These are phyloP conservation scores for Letharia lupina DNA, from an alignment of 495 filamentous ascomycete genomes.

Conservation along the genomic window DNA sequence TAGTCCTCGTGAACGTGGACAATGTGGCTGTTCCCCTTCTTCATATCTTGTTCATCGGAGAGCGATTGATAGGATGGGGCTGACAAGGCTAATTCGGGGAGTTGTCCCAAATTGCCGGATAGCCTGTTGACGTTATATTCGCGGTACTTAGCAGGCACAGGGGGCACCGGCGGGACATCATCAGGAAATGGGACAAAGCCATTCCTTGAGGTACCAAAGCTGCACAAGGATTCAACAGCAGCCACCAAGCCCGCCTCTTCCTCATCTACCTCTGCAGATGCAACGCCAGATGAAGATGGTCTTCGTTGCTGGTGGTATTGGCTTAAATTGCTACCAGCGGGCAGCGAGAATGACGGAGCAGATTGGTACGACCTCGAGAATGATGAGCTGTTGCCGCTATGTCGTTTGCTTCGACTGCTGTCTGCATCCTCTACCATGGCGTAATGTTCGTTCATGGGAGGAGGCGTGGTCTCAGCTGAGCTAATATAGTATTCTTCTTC, in stretches of 20 bases:
- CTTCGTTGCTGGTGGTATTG: constrained; percentile 49
- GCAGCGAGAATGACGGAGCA: constrained; percentile 48
- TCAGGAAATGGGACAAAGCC: constrained; percentile 60
- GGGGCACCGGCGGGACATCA: constrained; percentile 80
- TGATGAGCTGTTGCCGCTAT: constrained; percentile 55
- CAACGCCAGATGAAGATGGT: constrained; percentile 52
- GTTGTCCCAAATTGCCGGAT: constrained; percentile 30
- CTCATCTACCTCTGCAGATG: constrained; percentile 56
- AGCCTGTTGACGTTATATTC: constrained; percentile 37
- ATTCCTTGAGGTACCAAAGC: constrained; percentile 72
- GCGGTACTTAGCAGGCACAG: constrained; percentile 63
- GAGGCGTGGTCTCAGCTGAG: constrained; percentile 49
- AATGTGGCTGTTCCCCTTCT: constrained; percentile 33
- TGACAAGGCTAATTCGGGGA: constrained; percentile 45
- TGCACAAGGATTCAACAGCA: constrained; percentile 78
- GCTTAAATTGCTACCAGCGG: constrained; percentile 34
- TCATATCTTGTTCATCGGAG: constrained; percentile 31
- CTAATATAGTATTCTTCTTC: constrained; percentile 48
- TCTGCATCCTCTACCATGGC: constrained; percentile 41
- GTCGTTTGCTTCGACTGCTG: constrained; percentile 46
- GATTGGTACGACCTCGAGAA: constrained; percentile 86
- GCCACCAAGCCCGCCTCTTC: constrained; percentile 76
- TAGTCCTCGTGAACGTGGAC: constrained; percentile 65
- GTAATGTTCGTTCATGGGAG: constrained; percentile 42
- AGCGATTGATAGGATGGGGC: constrained; percentile 33